Evolutionary conservation across 2,329 filamentous ascomycete genomes (phyloP), one percentile per base, ranked within the genome.

Genomic region (Gnomoniopsis smithogilvyi): DNA sequence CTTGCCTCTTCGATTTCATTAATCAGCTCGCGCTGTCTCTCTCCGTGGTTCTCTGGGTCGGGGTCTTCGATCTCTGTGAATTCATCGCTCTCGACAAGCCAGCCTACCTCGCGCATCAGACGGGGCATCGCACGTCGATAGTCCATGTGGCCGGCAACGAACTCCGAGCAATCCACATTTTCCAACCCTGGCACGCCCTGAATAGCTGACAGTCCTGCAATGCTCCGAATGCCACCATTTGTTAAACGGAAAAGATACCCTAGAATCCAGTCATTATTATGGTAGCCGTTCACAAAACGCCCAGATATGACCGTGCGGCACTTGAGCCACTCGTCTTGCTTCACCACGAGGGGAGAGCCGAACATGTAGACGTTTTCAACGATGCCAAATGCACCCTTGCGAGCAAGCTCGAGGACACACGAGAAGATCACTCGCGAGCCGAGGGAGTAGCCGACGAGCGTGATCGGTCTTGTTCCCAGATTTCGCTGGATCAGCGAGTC

Each of bases 1-100:
- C 95, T 85, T 7, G 95, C 95, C 73, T 96, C 93, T 71, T 98
- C 94, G 54, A 99, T 96, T 74, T 99, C 95, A 67, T 90, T 92
- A 70, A 99, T 96, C 46, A 99, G 83, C 73, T 98, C 94, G 58
- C 92, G 84, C 73, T 99, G 95, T 51, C 93, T 83, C 70, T 92
- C 83, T 53, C 85, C 82, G 74, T 98, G 94, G 66, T 96, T 94
- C 0, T 98, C 95, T 0, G 95, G 95, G 68, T 99, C 95, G 0
- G 95, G 92, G 66, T 99, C 95, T 71, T 98, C 95, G 61, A 99
- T 98, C 74, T 99, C 95, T 1, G 85, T 88, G 69, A 98, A 99
- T 70, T 98, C 94, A 66, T 97, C 92, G 64, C 89, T 93, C 68
- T 96, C 88, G 3, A 98, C 91, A 55, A 88, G 77, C 92, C 93